These are phyloP conservation scores for Vicia villosa DNA, from an alignment of 306 rosid species.

Conservation along the genomic window DNA sequence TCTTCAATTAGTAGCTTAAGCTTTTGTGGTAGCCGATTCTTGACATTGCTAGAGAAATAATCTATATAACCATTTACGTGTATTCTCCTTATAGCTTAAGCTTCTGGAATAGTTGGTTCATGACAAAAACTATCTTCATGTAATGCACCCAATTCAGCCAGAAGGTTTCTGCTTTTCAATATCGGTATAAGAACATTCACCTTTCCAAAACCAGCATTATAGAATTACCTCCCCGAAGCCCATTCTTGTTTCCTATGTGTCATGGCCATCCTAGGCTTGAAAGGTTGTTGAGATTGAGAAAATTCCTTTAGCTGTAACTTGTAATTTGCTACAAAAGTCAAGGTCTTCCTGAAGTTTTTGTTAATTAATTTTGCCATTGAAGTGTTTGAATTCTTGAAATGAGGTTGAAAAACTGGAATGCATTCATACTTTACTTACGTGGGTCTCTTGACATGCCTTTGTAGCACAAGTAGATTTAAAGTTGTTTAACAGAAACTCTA, in stretches of 20 bases:
- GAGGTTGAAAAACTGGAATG: not conserved
- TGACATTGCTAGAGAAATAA: not conserved
- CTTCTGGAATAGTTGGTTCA: conserved; percentile 1
- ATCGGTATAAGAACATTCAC: not conserved
- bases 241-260: conserved; percentile 2
- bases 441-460: not conserved
- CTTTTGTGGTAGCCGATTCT: not conserved
- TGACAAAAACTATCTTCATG: not conserved
- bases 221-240: conserved; percentile 1
- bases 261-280: not conserved
- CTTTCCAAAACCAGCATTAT: not conserved
- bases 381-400: not conserved
- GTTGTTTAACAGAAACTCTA: not conserved
- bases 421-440: not conserved
- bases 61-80: not conserved
- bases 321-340: not conserved
- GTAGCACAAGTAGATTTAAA: not conserved
- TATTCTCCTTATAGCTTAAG: not conserved
- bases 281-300: not conserved
- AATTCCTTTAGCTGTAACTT: not conserved
- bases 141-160: not conserved
- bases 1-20: conserved; percentile 1
- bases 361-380: not conserved
- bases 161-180: conserved; percentile 9
- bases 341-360: not conserved